phyloP scores from a whole-genome alignment of 2,329 filamentous ascomycete species.

The Epichloe festucae region DNA sequence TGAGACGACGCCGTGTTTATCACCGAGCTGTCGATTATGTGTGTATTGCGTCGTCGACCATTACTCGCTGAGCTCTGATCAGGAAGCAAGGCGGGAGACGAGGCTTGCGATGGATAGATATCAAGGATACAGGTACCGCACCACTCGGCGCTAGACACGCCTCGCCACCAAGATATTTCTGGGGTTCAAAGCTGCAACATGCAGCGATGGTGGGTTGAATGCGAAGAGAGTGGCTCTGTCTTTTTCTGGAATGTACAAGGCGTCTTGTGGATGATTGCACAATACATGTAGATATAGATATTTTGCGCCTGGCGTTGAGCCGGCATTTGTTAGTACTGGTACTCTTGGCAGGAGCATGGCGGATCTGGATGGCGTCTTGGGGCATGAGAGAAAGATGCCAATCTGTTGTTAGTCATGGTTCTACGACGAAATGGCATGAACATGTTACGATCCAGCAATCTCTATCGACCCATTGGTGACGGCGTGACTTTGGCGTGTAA shows the following conservation, averaged over 20 bases:
- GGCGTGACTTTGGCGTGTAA: not conserved
- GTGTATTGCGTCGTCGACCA: not conserved
- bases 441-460: slow-evolving; percentile 12
- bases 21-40: not conserved
- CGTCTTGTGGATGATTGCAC: slow-evolving; percentile 4
- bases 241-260: slow-evolving; percentile 7
- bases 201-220: not conserved
- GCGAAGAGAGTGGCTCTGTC: slow-evolving; percentile 3
- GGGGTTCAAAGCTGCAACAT: not conserved
- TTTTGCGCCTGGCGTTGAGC: slow-evolving; percentile 1
- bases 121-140: not conserved
- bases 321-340: slow-evolving; percentile 4
- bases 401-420: slow-evolving; percentile 17
- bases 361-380: slow-evolving; percentile 12
- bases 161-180: not conserved
- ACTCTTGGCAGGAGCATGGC: slow-evolving; percentile 9
- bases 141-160: not conserved
- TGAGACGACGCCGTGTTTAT: not conserved
- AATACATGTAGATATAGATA: slow-evolving; percentile 13
- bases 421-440: slow-evolving; percentile 19
- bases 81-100: not conserved
- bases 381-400: slow-evolving; percentile 11
- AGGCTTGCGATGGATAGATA: not conserved
- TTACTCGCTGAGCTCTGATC: not conserved
- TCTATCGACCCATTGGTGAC: not conserved